Evolutionary conservation across 129 eudicot species (phyloP).

Genomic region (Tagetes patula): DNA sequence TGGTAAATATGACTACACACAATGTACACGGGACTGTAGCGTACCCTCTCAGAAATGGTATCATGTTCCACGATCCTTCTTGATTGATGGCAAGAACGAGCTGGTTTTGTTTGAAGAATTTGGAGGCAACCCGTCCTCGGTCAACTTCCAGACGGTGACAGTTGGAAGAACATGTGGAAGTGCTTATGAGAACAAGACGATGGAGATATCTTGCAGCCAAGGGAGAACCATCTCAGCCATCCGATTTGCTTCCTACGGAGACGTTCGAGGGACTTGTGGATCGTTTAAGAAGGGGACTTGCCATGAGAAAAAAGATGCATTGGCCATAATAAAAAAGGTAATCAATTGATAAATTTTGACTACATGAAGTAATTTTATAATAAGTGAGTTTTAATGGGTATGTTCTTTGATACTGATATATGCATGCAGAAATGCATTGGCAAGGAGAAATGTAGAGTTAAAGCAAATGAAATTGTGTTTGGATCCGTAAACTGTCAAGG

Average conservation of each 20-base stretch:
- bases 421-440: slow-evolving; percentile 50
- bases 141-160: slow-evolving; percentile 43
- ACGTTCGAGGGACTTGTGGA: slow-evolving; percentile 49
- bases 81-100: slow-evolving; percentile 42
- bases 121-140: slow-evolving; percentile 61
- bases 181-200: slow-evolving; percentile 41
- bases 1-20: slow-evolving; percentile 37
- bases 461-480: slow-evolving; percentile 45
- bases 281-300: slow-evolving; percentile 41
- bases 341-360: no score
- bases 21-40: slow-evolving; percentile 53
- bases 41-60: slow-evolving; percentile 66
- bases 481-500: slow-evolving; percentile 37
- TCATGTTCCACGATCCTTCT: slow-evolving; percentile 64
- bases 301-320: slow-evolving; percentile 29
- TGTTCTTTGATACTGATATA: neutral
- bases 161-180: slow-evolving; percentile 41
- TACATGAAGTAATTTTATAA: no score
- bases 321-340: slow-evolving; percentile 34
- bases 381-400: no score
- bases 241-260: slow-evolving; percentile 52
- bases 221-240: slow-evolving; percentile 40
- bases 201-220: slow-evolving; percentile 45
- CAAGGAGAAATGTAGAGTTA: slow-evolving; percentile 40
- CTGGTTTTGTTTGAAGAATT: slow-evolving; percentile 63